These are phyloP conservation scores for Fragilaria crotonensis DNA, from an alignment of 108 stramenopile species.

Conservation along the genomic window DNA sequence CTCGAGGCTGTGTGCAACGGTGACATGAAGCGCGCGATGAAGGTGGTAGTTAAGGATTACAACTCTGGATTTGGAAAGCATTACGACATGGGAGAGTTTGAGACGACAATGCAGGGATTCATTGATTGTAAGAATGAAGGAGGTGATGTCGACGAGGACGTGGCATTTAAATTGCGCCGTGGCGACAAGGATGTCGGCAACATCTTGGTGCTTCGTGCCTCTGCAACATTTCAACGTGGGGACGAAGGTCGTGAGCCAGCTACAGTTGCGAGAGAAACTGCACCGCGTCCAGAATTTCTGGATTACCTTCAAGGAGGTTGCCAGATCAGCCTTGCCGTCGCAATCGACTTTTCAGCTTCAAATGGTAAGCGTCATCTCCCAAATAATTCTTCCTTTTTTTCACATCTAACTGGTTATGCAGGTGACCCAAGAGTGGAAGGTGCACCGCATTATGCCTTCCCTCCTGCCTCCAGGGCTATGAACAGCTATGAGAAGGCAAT, in stretches of 20 bases:
- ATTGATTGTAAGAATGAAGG: conserved; percentile 33
- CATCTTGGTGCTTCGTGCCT: conserved; percentile 9
- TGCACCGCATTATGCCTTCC: conserved; percentile 70
- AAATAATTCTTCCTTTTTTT: too few relatives aligned
- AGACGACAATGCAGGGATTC: conserved; percentile 45
- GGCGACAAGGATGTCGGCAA: neutral
- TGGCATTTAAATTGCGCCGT: neutral
- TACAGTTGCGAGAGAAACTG: too few relatives aligned
- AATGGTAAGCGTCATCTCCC: too few relatives aligned
- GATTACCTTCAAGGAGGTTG: conserved; percentile 72
- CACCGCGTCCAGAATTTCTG: conserved; percentile 50
- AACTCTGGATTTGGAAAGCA: conserved; percentile 60
- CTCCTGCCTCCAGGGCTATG: conserved; percentile 48
- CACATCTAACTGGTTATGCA: too few relatives aligned
- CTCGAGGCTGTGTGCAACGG: conserved; percentile 71
- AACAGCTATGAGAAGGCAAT: conserved; percentile 84
- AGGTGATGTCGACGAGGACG: conserved; percentile 12
- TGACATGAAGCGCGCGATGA: conserved; percentile 58
- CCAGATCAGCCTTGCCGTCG: conserved; percentile 72
- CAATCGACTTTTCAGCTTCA: conserved; percentile 90
- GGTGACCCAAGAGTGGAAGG: conserved; percentile 58
- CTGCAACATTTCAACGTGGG: too few relatives aligned
- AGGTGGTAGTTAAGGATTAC: conserved; percentile 67
- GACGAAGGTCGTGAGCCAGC: too few relatives aligned
- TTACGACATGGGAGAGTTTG: conserved; percentile 64